Percentiles rank a stretch among this genome's conserved stretches.
Conservation (phyloP, 352 stramenopile species). For the Pythium myriotylum region DNA sequence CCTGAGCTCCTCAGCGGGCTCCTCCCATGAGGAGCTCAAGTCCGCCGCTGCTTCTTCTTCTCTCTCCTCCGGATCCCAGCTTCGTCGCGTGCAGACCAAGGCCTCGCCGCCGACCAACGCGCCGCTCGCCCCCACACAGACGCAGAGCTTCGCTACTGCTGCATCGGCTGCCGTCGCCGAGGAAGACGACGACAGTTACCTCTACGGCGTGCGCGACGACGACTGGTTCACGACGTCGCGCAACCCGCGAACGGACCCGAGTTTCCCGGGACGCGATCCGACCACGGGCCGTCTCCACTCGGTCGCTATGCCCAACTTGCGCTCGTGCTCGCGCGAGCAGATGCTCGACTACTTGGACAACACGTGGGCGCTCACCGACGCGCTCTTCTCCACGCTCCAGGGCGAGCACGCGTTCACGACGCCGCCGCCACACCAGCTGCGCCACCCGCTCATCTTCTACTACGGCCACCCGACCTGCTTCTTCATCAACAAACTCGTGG, state of each 20-base stretch:
- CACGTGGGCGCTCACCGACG: conserved; percentile 94
- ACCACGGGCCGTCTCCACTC: conserved; percentile 50
- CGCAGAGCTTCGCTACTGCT: conserved; percentile 23
- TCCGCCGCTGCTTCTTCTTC: conserved; percentile 14
- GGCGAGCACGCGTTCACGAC: conserved; percentile 91
- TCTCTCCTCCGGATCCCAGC: neutral
- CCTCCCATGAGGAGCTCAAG: conserved; percentile 25
- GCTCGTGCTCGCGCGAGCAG: conserved; percentile 76
- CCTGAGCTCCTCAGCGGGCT: conserved; percentile 29
- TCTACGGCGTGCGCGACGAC: conserved; percentile 62
- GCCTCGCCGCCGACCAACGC: neutral
- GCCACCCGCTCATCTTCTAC: conserved; percentile 98
- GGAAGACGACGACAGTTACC: conserved; percentile 51
- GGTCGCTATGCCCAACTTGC: conserved; percentile 85
- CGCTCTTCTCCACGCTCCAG: conserved; percentile 91
- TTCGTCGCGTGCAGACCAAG: conserved; percentile 30
- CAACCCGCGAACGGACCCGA: conserved; percentile 55
- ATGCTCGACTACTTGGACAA: conserved; percentile 96
- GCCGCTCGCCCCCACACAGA: neutral
- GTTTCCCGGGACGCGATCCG: conserved; percentile 56
- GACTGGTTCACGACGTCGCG: conserved; percentile 77
- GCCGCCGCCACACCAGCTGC: conserved; percentile 91
- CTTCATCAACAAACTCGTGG: conserved; percentile 97
- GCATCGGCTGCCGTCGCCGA: conserved; percentile 29
- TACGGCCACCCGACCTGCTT: conserved; percentile 96